Base-by-base conservation (phyloP, 352 stramenopile species). In the Pythium grandisporangium region DNA sequence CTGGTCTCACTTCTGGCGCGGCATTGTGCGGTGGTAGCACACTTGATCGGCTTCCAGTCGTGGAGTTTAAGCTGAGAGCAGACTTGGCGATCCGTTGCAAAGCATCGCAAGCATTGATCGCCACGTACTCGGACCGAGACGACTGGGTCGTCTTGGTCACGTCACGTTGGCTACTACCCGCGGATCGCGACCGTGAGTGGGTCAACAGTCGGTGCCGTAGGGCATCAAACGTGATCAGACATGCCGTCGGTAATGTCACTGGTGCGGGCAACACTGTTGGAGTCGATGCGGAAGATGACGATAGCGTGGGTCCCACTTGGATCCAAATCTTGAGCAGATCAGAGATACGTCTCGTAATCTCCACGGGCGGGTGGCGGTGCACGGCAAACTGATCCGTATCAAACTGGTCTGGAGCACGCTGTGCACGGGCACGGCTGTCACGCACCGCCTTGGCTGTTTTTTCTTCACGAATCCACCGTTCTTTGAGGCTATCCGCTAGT, bases 351-450 rank as follows among this genome's bases (percentile, higher is more conserved):
- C 79, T 51, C 3, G 53, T 65, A 23, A 85, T 75, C 20, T 84
- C 63, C n/a, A 81, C 49, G 1, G 64, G 58, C 38, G 77, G 72
- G 19, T 70, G 51, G 3, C 46, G 61, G 14, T 62, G 66, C 2
- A 88, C 63, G 12, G 60, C 58, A 41, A 84, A 88, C 26, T 70
- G 55, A 23, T 84, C 63, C 14, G 70, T 60, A 33, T 85, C 75
- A 30, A 83, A 84, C 6, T 55, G 55, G n/a, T 53, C 42, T 13
- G 32, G 37, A 22, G 51, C 30, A 17, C 24, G 24, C 16, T 25
- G 68, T 14, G 27, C 27, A 32, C 27, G 27, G 27, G 10, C 27
- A 14, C 27, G 27, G 14, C 7, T 58, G 24, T 43, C 13, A 3
- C 41, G 40, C 1, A 44, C 40, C 8, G 47, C 36, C 29, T 72